A percentile compares a stretch with the other conserved stretches of the same genome.
These are phyloP conservation scores for Aquilaria agallochum DNA, from an alignment of 441 rosid genomes.

Conservation along the genomic window DNA sequence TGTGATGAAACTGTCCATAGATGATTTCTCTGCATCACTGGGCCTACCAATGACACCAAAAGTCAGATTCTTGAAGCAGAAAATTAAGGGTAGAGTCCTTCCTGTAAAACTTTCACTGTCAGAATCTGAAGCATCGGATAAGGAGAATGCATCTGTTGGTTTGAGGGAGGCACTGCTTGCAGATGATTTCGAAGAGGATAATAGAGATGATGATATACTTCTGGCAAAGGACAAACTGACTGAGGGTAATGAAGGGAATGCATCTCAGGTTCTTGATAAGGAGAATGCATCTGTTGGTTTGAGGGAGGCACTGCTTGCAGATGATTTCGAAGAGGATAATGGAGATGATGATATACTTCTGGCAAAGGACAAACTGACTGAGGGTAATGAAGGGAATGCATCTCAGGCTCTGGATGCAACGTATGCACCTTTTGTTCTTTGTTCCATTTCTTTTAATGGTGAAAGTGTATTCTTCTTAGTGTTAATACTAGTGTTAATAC, in stretches of 20 bases:
- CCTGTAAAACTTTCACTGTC: conserved; percentile 26
- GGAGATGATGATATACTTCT: conserved; percentile 27
- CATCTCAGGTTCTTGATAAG: conserved; percentile 26
- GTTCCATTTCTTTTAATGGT: too few species aligned
- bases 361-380: conserved; percentile 30
- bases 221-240: conserved; percentile 28
- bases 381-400: conserved; percentile 28
- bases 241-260: conserved; percentile 29
- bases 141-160: conserved; percentile 24
- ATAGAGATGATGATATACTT: conserved; percentile 26
- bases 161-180: conserved; percentile 29
- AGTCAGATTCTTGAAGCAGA: conserved; percentile 59
- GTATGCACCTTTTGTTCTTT: conserved; percentile 31
- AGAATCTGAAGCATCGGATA: conserved; percentile 28
- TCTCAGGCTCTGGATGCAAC: conserved; percentile 30
- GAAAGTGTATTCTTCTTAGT: too few species aligned
- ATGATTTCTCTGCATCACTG: conserved; percentile 82
- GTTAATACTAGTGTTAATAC: not conserved
- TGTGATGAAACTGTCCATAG: conserved; percentile 60
- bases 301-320: conserved; percentile 28
- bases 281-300: conserved; percentile 43
- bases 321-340: conserved; percentile 38
- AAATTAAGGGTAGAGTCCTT: conserved; percentile 35
- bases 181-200: conserved; percentile 39
- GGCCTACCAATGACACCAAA: conserved; percentile 89